Base-by-base conservation (phyloP, 805 yeast species). In the Cyberlindnera euphorbiiphila region DNA sequence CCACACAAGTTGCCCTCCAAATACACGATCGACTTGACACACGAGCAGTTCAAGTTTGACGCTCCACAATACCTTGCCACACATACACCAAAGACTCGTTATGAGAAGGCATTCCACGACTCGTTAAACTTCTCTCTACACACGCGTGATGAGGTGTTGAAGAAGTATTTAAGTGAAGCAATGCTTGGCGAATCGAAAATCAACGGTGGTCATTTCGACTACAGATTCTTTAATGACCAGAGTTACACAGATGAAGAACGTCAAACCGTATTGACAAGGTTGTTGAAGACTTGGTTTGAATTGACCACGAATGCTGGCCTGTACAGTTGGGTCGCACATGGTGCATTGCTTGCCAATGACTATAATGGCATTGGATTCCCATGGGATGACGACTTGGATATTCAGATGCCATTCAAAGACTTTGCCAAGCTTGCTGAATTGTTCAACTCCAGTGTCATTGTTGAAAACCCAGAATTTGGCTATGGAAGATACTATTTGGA, bases 371-470 rank as follows among this genome's bases (percentile, higher is more conserved):
- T 72, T 37, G 57, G 62, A 8, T 65, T 76, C 54, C 80, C 81
- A 1, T 77, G 81, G 81, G 83, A 77, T 48, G 64, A 68, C 32
- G 83, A 77, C 51, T 51, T 72, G 27, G 83, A 77, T 58, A 76
- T 76, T 18, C 78, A 76, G 42, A 62, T 76, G 60, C 71, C 81
- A 1, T 60, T 66, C 43, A 46, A 36, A 7, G 69, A 71, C 22
- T 55, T 77, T 36, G 60, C 61, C 26, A 57, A 47, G 34, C 49
- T 76, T 19, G 72, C 74, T 2, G 57, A 66, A 38, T 39, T 57
- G n/a, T 72, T 61, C 51, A 74, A 76, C 42, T 70, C 68, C 34
- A 57, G 74, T 3, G 46, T 75, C 24, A 59, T 75, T 16, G 57
- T 71, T 9, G 79, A 75, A 22, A 52, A 57, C 32, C 47, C 54